Percentiles rank a stretch among this genome's conserved stretches.
phyloP scores from a whole-genome alignment of 108 stramenopile genomes.

The Poteriospumella lacustris region DNA sequence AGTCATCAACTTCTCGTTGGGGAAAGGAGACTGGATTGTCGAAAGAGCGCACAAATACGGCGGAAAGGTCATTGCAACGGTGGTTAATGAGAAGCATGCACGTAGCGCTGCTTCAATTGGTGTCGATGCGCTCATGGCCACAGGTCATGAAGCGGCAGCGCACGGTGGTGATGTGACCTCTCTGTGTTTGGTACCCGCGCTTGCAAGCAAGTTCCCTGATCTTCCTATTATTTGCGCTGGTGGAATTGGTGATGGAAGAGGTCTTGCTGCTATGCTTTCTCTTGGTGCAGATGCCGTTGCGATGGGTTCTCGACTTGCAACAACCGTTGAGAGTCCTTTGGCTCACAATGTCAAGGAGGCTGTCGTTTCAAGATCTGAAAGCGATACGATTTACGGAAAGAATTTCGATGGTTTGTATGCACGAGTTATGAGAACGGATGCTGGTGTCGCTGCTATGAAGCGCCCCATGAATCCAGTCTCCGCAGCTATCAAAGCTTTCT shows the following conservation, averaged over 20 bases:
- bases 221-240: constrained; percentile 77
- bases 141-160: constrained; percentile 83
- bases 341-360: constrained; percentile 64
- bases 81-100: constrained; percentile 72
- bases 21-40: constrained; percentile 75
- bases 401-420: constrained; percentile 82
- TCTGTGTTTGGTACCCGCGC: constrained; percentile 63
- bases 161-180: constrained; percentile 79
- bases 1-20: constrained; percentile 72
- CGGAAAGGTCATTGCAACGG: constrained; percentile 69
- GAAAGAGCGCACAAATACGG: constrained; percentile 64
- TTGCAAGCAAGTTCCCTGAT: constrained; percentile 64
- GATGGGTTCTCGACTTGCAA: constrained; percentile 76
- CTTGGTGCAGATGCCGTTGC: constrained; percentile 81
- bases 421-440: constrained; percentile 64
- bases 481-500: too few species aligned
- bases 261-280: constrained; percentile 67
- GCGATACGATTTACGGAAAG: constrained; percentile 68
- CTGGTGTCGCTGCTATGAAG: constrained; percentile 51
- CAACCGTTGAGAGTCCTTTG: constrained; percentile 65
- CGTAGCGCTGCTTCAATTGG: constrained; percentile 58
- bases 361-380: constrained; percentile 53
- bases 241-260: constrained; percentile 78
- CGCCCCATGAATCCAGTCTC: too few species aligned
- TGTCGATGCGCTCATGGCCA: constrained; percentile 75